A percentile compares a stretch with the other conserved stretches of the same genome.
phyloP scores from a whole-genome alignment of 169 alveolate species.

The Cystoisospora suis region DNA sequence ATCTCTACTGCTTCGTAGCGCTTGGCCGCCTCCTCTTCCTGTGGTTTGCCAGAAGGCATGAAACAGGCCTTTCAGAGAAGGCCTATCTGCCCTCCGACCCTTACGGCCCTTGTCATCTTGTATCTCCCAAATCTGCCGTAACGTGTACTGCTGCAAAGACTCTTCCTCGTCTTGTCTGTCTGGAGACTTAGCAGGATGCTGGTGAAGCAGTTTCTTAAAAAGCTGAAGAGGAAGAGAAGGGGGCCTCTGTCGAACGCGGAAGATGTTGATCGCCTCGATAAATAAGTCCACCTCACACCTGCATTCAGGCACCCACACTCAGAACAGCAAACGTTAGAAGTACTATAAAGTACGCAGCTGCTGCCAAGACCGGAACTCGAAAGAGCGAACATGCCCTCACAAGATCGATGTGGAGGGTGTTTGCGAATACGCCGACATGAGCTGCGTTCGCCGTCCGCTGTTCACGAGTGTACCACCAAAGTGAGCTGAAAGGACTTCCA shows the following conservation, averaged over 20 bases:
- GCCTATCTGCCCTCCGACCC: neutral
- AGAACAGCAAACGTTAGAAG: too few relatives aligned
- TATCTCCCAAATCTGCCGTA: neutral
- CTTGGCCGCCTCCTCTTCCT: neutral
- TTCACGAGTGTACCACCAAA: too few relatives aligned
- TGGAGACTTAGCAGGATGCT: neutral
- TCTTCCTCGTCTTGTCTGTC: neutral
- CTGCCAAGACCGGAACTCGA: too few relatives aligned
- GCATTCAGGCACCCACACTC: too few relatives aligned
- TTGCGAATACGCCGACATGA: too few relatives aligned
- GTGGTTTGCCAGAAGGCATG: constrained; percentile 15
- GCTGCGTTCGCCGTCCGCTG: too few relatives aligned
- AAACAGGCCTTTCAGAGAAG: neutral
- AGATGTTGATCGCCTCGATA: constrained; percentile 31
- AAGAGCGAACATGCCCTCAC: too few relatives aligned
- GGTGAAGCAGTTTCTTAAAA: neutral
- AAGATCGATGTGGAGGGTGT: too few relatives aligned
- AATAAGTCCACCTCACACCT: constrained; percentile 32
- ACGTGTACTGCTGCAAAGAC: neutral
- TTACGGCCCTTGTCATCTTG: neutral
- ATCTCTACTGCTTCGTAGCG: too few relatives aligned
- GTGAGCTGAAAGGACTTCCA: too few relatives aligned
- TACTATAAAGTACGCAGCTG: too few relatives aligned
- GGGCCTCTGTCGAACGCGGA: neutral
- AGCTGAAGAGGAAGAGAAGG: neutral